A percentile compares a stretch with the other conserved stretches of the same genome.
phyloP scores from a whole-genome alignment of 2,329 filamentous ascomycete genomes.

The Apiospora hydei region DNA sequence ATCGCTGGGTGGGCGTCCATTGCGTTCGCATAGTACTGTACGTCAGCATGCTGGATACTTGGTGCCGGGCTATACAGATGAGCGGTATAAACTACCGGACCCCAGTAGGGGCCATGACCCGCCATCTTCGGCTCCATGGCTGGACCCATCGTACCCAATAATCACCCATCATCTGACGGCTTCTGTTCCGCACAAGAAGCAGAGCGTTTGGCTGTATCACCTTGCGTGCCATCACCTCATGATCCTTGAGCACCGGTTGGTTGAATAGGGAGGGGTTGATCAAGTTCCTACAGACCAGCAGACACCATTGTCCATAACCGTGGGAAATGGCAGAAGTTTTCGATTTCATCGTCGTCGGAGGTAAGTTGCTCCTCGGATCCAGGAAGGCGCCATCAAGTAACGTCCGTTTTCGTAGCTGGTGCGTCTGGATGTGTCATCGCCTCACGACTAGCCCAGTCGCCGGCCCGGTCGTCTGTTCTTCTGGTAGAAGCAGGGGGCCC shows the following conservation, averaged over 20 bases:
- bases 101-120: background rate
- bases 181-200: background rate
- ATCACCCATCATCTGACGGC: background rate
- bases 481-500: slow-evolving; percentile 59
- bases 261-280: background rate
- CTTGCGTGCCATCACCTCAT: background rate
- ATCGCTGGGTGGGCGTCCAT: no score
- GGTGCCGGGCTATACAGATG: background rate
- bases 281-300: background rate
- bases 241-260: background rate
- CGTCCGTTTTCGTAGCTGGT: slow-evolving; percentile 48
- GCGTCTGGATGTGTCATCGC: slow-evolving; percentile 61
- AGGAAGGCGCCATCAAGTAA: no score
- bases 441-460: slow-evolving; percentile 50
- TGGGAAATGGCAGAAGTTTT: slow-evolving; percentile 24
- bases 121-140: background rate
- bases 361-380: slow-evolving; percentile 23
- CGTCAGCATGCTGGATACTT: background rate
- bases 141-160: background rate
- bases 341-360: slow-evolving; percentile 33
- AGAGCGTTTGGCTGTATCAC: background rate
- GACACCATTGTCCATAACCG: background rate
- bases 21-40: background rate
- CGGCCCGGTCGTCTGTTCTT: slow-evolving; percentile 52
- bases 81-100: background rate